Percentiles rank a stretch among this genome's conserved stretches.
phyloP scores from a whole-genome alignment of 2,329 filamentous ascomycete species.

The Chrysoporthe cubensis region DNA sequence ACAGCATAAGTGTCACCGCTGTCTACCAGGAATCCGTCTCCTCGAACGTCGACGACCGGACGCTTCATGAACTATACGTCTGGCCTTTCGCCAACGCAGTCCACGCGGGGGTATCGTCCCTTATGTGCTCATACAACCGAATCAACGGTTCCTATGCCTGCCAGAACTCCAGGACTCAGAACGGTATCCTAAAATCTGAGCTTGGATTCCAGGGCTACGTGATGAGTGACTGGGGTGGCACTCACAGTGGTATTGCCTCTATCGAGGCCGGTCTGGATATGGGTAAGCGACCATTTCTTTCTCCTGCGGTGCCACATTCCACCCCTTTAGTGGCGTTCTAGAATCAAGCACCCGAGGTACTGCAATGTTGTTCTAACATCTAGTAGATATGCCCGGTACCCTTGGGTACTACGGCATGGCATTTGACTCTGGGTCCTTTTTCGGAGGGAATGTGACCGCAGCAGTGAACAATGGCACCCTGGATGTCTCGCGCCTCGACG shows the following conservation, averaged over 20 bases:
- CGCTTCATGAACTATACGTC: slow-evolving; percentile 72
- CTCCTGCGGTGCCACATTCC: not conserved
- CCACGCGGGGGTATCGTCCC: slow-evolving; percentile 62
- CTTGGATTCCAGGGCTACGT: slow-evolving; percentile 78
- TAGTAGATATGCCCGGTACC: slow-evolving; percentile 51
- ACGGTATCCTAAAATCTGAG: slow-evolving; percentile 74
- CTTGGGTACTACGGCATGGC: slow-evolving; percentile 38
- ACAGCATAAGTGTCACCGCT: slow-evolving; percentile 40
- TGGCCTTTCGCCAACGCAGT: slow-evolving; percentile 77
- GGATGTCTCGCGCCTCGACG: slow-evolving; percentile 45
- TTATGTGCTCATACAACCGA: slow-evolving; percentile 73
- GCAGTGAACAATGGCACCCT: slow-evolving; percentile 54
- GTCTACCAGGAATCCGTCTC: slow-evolving; percentile 64
- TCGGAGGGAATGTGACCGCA: slow-evolving; percentile 49
- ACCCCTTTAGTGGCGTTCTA: too few relatives aligned
- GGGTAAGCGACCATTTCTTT: slow-evolving; percentile 22
- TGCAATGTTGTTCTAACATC: not conserved
- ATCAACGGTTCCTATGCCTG: slow-evolving; percentile 78
- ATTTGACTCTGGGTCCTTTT: slow-evolving; percentile 43
- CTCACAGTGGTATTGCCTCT: slow-evolving; percentile 44
- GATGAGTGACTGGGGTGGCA: slow-evolving; percentile 67
- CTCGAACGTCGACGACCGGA: slow-evolving; percentile 70
- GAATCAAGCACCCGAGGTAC: too few relatives aligned
- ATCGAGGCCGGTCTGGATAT: slow-evolving; percentile 54
- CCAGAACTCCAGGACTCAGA: slow-evolving; percentile 74